Percentiles rank a stretch among this genome's conserved stretches.
Conservation (phyloP, 805 yeast species). For the Spathaspora arborariae region DNA sequence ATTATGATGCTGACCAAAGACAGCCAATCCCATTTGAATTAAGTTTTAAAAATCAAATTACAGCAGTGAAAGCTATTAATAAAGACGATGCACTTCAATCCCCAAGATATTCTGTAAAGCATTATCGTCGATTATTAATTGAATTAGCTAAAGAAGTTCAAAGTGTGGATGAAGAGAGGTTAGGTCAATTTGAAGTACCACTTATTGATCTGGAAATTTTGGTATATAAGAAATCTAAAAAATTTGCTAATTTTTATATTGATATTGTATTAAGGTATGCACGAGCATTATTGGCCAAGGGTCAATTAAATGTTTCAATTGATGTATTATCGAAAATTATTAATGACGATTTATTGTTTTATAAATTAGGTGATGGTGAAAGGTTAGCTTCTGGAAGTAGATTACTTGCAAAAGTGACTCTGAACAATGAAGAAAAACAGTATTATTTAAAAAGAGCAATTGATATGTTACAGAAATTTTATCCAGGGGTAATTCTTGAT, state of each 20-base stretch:
- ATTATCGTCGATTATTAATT: slow-evolving; percentile 34
- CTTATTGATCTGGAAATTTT: slow-evolving; percentile 27
- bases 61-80: slow-evolving; percentile 39
- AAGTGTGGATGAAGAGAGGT: slow-evolving; percentile 20
- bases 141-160: slow-evolving; percentile 28
- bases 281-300: slow-evolving; percentile 38
- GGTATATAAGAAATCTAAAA: slow-evolving; percentile 24
- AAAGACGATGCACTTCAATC: slow-evolving; percentile 41
- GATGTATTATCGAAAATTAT: slow-evolving; percentile 25
- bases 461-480: slow-evolving; percentile 29
- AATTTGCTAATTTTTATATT: slow-evolving; percentile 39
- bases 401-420: slow-evolving; percentile 25
- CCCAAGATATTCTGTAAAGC: slow-evolving; percentile 42
- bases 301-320: slow-evolving; percentile 28
- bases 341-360: slow-evolving; percentile 34
- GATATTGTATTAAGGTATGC: slow-evolving; percentile 41
- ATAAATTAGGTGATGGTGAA: slow-evolving; percentile 38
- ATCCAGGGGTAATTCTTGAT: slow-evolving; percentile 20
- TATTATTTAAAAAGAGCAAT: slow-evolving; percentile 28
- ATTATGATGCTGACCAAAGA: slow-evolving; percentile 35
- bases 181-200: slow-evolving; percentile 30
- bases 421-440: slow-evolving; percentile 16
- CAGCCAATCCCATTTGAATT: slow-evolving; percentile 41
- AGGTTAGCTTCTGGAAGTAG: slow-evolving; percentile 38
- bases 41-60: slow-evolving; percentile 26